Conservation (phyloP, 2,329 filamentous ascomycete species). For the Conoideocrella luteorostrata region DNA sequence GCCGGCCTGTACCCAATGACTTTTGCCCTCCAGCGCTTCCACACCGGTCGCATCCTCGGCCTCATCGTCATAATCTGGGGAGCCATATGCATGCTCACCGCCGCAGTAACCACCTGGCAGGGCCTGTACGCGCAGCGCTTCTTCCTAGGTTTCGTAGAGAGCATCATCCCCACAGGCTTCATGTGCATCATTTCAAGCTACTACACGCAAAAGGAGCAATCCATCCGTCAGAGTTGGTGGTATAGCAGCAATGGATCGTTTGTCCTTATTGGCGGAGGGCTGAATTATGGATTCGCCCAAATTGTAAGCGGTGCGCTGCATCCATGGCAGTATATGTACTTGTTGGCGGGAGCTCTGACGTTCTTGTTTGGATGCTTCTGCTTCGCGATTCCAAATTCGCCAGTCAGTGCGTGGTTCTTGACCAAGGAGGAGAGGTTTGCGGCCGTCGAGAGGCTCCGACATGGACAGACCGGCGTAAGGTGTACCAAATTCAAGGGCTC, state of each 20-base stretch:
- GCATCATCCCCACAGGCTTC: slow-evolving; percentile 59
- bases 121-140: slow-evolving; percentile 63
- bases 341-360: slow-evolving; percentile 57
- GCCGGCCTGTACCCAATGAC: slow-evolving; percentile 68
- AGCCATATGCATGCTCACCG: slow-evolving; percentile 60
- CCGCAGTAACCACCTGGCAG: slow-evolving; percentile 55
- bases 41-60: slow-evolving; percentile 58
- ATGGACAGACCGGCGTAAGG: slow-evolving; percentile 57
- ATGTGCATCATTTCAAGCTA: slow-evolving; percentile 57
- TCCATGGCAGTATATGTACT: slow-evolving; percentile 66
- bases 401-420: slow-evolving; percentile 64
- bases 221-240: slow-evolving; percentile 61
- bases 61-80: slow-evolving; percentile 60
- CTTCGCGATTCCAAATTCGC: slow-evolving; percentile 59
- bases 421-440: slow-evolving; percentile 55
- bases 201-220: slow-evolving; percentile 61
- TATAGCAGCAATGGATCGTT: slow-evolving; percentile 54
- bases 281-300: slow-evolving; percentile 65
- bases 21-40: slow-evolving; percentile 62
- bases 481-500: slow-evolving; percentile 52
- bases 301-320: slow-evolving; percentile 46
- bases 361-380: slow-evolving; percentile 59
- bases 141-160: slow-evolving; percentile 57
- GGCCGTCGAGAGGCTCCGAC: slow-evolving; percentile 56
- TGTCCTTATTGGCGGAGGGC: slow-evolving; percentile 55